Conservation (phyloP, 352 stramenopile species). For the Pythium rhizo-oryzae region DNA sequence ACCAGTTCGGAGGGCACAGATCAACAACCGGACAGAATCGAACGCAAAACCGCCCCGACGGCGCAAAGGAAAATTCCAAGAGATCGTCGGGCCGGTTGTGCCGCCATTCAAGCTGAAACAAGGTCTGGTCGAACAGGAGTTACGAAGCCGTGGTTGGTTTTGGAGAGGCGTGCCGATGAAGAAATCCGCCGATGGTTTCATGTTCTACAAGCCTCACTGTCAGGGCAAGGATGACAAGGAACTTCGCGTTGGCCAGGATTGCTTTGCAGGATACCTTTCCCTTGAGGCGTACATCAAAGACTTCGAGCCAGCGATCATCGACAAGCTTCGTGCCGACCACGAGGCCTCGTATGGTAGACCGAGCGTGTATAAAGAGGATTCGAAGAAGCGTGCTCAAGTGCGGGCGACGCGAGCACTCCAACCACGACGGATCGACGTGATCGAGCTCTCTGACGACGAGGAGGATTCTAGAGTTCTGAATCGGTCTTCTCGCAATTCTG, state of each 20-base stretch:
- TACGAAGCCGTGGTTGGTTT: constrained; percentile 64
- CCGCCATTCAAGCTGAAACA: constrained; percentile 63
- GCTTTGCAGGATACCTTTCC: constrained; percentile 46
- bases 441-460: constrained; percentile 29
- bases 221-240: constrained; percentile 30
- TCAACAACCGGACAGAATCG: not conserved
- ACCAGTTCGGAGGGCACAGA: not conserved
- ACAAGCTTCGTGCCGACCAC: constrained; percentile 48
- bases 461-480: constrained; percentile 18
- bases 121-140: constrained; percentile 61
- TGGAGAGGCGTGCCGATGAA: constrained; percentile 39
- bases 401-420: not conserved
- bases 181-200: constrained; percentile 38
- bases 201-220: constrained; percentile 63
- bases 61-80: not conserved
- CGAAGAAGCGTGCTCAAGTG: not conserved
- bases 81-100: constrained; percentile 18
- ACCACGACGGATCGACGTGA: not conserved
- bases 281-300: constrained; percentile 49
- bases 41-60: not conserved
- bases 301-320: constrained; percentile 46
- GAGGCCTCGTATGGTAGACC: constrained; percentile 4
- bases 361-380: not conserved
- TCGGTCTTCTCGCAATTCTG: not conserved
- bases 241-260: constrained; percentile 43